Conservation (phyloP, 768 basidiomycete genomes). For the Inosperma sp. region DNA sequence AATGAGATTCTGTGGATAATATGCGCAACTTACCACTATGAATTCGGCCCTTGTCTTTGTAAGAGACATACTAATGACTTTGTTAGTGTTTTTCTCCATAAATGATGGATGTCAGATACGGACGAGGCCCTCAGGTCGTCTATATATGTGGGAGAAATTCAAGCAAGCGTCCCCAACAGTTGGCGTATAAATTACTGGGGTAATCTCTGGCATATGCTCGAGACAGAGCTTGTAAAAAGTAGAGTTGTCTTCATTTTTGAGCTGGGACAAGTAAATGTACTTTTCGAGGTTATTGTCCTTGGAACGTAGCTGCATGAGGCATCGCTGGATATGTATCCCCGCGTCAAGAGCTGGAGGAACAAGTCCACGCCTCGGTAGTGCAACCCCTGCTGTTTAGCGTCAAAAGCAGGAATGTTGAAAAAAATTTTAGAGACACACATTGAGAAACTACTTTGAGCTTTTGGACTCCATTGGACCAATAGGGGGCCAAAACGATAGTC, state of each 20-base stretch:
- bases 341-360: conserved; percentile 56
- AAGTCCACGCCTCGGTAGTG: conserved; percentile 48
- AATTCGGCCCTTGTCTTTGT: conserved; percentile 81
- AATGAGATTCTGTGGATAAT: neutral
- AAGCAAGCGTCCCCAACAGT: conserved; percentile 90
- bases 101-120: conserved; percentile 17
- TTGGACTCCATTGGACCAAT: conserved; percentile 66
- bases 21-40: conserved; percentile 38
- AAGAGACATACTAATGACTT: conserved; percentile 58
- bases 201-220: conserved; percentile 62
- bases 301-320: conserved; percentile 65
- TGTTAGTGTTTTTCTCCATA: conserved; percentile 12
- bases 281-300: conserved; percentile 75
- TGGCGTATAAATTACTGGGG: conserved; percentile 87
- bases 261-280: conserved; percentile 76
- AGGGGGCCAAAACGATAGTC: conserved; percentile 66
- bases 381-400: conserved; percentile 32
- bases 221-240: conserved; percentile 79
- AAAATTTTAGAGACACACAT: conserved; percentile 51
- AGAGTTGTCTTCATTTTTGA: conserved; percentile 66
- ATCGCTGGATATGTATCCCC: conserved; percentile 51
- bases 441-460: conserved; percentile 58
- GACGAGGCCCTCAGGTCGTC: conserved; percentile 70
- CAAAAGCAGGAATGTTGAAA: conserved; percentile 4
- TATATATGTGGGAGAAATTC: conserved; percentile 75